Evolutionary conservation across 2,329 filamentous ascomycete species (phyloP).

Genomic region (Penicillium sumatraense): DNA sequence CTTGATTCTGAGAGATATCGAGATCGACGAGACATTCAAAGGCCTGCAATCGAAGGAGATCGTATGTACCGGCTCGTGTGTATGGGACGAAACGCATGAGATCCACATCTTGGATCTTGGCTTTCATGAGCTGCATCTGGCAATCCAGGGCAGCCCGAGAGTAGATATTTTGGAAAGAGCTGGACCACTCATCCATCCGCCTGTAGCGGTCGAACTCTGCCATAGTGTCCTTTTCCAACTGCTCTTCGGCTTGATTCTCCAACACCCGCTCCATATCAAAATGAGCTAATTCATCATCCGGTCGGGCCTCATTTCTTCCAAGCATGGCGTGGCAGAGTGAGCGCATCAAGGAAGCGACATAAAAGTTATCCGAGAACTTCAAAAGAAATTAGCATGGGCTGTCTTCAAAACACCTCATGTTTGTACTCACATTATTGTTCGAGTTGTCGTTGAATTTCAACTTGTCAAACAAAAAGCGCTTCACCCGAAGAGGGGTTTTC

Average conservation of each 20-base stretch:
- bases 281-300: constrained; percentile 47
- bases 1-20: constrained; percentile 56
- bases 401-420: neutral
- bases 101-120: constrained; percentile 57
- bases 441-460: constrained; percentile 94
- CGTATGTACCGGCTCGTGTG: constrained; percentile 62
- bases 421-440: constrained; percentile 65
- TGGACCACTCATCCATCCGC: constrained; percentile 69
- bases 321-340: constrained; percentile 63
- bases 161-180: constrained; percentile 68
- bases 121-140: constrained; percentile 59
- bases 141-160: constrained; percentile 66
- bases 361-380: constrained; percentile 85
- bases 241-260: constrained; percentile 56
- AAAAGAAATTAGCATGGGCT: neutral
- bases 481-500: constrained; percentile 76
- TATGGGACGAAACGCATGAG: constrained; percentile 65
- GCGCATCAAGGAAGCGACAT: constrained; percentile 78
- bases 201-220: constrained; percentile 67
- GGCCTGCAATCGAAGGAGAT: constrained; percentile 63
- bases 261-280: constrained; percentile 53
- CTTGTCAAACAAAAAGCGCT: constrained; percentile 84
- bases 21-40: constrained; percentile 63
- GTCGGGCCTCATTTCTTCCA: constrained; percentile 42
- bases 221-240: constrained; percentile 61